Evolutionary conservation across 1,139 yeast species (phyloP).

Genomic region (Saccharomyces hybrid): DNA sequence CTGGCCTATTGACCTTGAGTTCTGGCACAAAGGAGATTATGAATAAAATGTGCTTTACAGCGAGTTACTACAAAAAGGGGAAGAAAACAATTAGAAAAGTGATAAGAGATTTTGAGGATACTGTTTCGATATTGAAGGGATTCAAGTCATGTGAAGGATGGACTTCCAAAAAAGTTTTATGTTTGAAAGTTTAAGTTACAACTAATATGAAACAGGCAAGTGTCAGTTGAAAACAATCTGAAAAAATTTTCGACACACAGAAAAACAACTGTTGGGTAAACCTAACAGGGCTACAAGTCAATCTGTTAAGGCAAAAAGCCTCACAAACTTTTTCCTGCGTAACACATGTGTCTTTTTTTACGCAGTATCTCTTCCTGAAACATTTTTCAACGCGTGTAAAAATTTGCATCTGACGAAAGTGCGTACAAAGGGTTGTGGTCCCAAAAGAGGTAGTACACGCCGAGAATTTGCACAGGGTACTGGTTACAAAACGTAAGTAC

Average conservation of each 20-base stretch:
- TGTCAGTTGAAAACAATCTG: background rate
- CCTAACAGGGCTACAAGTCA: background rate
- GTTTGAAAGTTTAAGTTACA: background rate
- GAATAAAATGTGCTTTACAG: background rate
- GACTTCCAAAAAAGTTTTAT: background rate
- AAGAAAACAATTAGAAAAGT: background rate
- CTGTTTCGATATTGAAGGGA: background rate
- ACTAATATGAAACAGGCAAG: background rate
- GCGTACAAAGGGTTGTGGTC: background rate
- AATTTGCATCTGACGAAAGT: background rate
- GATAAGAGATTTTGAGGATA: background rate
- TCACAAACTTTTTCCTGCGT: background rate
- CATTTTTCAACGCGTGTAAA: background rate
- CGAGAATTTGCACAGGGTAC: background rate
- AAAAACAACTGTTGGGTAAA: background rate
- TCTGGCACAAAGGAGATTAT: background rate
- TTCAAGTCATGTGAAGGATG: background rate
- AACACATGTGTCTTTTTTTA: background rate
- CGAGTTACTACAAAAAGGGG: background rate
- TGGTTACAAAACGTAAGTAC: background rate
- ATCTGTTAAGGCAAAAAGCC: background rate
- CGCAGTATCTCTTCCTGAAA: background rate
- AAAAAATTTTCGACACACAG: background rate
- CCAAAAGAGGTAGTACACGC: background rate
- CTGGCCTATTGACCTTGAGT: background rate